A percentile compares a stretch with the other conserved stretches of the same genome.
phyloP scores from a whole-genome alignment of 495 filamentous ascomycete genomes.

The Cairneyella variabilis region DNA sequence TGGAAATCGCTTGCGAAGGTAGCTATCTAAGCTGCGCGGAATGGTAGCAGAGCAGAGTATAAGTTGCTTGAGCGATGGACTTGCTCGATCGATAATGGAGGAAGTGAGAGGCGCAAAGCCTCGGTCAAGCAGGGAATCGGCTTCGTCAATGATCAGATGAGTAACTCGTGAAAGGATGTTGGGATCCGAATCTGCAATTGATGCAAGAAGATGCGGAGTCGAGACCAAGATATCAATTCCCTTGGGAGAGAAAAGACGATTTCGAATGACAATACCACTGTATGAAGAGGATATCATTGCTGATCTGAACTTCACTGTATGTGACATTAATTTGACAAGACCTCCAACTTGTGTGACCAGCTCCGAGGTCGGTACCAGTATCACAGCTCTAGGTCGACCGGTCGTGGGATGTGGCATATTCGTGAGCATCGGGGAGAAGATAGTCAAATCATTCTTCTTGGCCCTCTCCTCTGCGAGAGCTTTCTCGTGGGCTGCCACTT shows the following conservation, averaged over 20 bases:
- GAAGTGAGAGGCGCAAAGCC: conserved; percentile 82
- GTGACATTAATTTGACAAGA: conserved; percentile 75
- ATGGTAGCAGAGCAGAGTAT: conserved; percentile 97
- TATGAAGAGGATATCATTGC: conserved; percentile 73
- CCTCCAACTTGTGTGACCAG: conserved; percentile 82
- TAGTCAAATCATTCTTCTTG: conserved; percentile 17
- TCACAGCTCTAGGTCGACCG: conserved; percentile 75
- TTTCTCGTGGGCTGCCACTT: conserved; percentile 48
- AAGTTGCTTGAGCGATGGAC: conserved; percentile 79
- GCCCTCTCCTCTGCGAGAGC: conserved; percentile 42
- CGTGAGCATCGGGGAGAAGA: conserved; percentile 39
- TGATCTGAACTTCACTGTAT: conserved; percentile 77
- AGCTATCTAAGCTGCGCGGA: conserved; percentile 78
- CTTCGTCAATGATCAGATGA: conserved; percentile 89
- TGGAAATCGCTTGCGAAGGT: conserved; percentile 76
- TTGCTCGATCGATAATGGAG: conserved; percentile 69
- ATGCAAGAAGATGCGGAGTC: conserved; percentile 83
- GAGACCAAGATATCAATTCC: conserved; percentile 85
- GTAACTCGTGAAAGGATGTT: conserved; percentile 83
- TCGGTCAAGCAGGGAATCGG: conserved; percentile 90
- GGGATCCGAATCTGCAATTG: conserved; percentile 80
- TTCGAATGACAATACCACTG: conserved; percentile 75
- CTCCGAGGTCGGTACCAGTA: conserved; percentile 91
- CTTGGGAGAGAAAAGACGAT: conserved; percentile 70
- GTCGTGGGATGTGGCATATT: conserved; percentile 66